Base-by-base conservation (phyloP, 108 stramenopile species). In the Cyclotella sp. region DNA sequence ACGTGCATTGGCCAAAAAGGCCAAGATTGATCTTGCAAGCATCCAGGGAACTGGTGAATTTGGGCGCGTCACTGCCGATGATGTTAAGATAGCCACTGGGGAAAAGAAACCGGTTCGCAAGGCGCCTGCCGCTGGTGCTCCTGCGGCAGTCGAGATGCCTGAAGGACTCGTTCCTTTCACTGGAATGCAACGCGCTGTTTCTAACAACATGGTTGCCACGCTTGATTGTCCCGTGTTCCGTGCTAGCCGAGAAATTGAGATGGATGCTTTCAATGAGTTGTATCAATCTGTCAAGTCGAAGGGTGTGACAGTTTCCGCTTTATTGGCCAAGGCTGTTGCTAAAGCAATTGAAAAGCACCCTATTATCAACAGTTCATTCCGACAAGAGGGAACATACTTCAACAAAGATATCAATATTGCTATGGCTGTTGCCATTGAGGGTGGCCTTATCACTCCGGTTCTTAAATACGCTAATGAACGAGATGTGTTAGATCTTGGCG, bases 401-500 rank as follows among this genome's bases (percentile, higher is more conserved):
- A 98, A 98, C 76, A 84, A 79, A 55, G 96, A 99, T 72, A 96
- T 99, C 75, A 99, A 99, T 79, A 94, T 99, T 82, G 97, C 98
- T 60, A 98, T 97, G 96, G 98, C 98, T 29, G 98, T 99, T 18
- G 95, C 98, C 22, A 95, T 99, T 68, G 97, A 98, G 22, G 98
- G 98, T n/a, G 98, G 98, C 3, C 90, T 99, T 44, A 99, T 99
- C 65, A 99, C 98, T 10, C 98, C 98, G 10, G 93, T 91, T 30
- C 86, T 99, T 46, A 91, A 83, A 74, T 93, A 97, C 61, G 97
- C 97, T 22, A 96, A 99, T 83, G 89, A 95, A 70, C 84, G 96
- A 76, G 88, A 87, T 75, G 85, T 97, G 51, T 68, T 92, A 57
- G 96, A 96, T 22, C 83, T 99, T 44, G 95, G 91, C 5, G 91